A percentile compares a stretch with the other conserved stretches of the same genome.
phyloP scores from a whole-genome alignment of 2,329 filamentous ascomycete genomes.

The Mollisiaceae sp. region DNA sequence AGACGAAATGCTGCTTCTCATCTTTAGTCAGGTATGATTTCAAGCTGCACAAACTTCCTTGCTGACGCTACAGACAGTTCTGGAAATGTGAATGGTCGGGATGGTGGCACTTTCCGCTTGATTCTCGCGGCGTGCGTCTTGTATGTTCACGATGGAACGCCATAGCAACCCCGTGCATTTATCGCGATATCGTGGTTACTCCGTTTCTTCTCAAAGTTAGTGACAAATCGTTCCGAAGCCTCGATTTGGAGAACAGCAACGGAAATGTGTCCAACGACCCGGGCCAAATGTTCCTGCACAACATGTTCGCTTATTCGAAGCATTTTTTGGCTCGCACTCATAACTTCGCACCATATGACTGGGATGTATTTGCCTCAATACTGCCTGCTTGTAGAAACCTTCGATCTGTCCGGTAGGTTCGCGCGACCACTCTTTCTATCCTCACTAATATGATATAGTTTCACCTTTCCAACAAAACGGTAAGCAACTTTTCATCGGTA shows the following conservation, averaged over 20 bases:
- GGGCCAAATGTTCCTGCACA: not conserved
- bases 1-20: not conserved
- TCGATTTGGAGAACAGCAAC: not conserved
- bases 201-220: not conserved
- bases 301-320: not conserved
- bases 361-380: not conserved
- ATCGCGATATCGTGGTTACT: not conserved
- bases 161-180: not conserved
- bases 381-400: not conserved
- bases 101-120: not conserved
- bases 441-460: too few relatives aligned
- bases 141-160: not conserved
- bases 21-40: not conserved
- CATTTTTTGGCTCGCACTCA: not conserved
- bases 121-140: not conserved
- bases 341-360: not conserved
- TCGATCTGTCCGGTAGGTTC: not conserved
- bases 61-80: not conserved
- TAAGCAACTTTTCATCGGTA: too few relatives aligned
- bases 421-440: not conserved
- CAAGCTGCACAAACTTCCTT: not conserved
- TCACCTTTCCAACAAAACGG: too few relatives aligned
- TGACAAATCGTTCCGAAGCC: not conserved
- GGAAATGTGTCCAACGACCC: not conserved
- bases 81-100: not conserved